These are phyloP conservation scores for Protea cynaroides DNA, from an alignment of 164 flowering plant genomes.

Conservation along the genomic window DNA sequence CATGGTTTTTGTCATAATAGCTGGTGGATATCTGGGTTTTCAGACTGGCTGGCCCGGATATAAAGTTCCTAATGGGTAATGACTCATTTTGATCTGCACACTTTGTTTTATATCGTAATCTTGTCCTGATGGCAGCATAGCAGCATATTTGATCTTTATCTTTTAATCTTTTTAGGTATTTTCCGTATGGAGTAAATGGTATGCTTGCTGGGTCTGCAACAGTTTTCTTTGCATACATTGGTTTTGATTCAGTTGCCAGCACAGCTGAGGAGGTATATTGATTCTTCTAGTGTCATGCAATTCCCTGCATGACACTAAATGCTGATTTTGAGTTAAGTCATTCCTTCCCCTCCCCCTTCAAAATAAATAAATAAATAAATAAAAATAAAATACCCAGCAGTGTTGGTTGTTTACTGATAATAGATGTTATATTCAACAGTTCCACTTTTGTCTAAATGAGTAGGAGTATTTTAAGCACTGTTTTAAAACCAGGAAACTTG, in stretches of 20 bases:
- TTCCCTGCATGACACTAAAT: background rate
- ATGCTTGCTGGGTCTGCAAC: constrained; percentile 99
- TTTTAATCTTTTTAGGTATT: constrained; percentile 42
- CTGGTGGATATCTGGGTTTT: constrained; percentile 83
- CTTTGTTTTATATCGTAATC: constrained; percentile 1
- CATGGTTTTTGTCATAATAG: constrained; percentile 76
- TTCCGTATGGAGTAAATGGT: constrained; percentile 89
- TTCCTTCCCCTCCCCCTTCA: background rate
- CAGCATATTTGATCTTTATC: background rate
- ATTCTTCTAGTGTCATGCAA: background rate
- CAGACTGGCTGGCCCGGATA: constrained; percentile 92
- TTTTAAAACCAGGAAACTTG: too few relatives aligned
- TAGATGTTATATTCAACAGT: background rate
- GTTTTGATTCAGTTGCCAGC: constrained; percentile 98
- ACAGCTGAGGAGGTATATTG: constrained; percentile 87
- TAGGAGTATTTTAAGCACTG: too few relatives aligned
- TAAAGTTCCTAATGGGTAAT: constrained; percentile 75
- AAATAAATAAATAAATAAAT: too few relatives aligned
- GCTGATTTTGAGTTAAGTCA: background rate
- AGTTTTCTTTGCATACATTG: constrained; percentile 92
- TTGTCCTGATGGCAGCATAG: background rate
- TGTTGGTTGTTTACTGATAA: background rate
- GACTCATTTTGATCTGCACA: background rate
- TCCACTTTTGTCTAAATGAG: background rate
- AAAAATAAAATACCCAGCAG: too few relatives aligned